Conservation (phyloP, 306 rosid species). For the peach (Prunus persica) region Prunus_persica_NCBIv2 NC_034009.1:37933501-37934000, state of each 20-base stretch:
- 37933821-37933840: constrained; percentile 82
- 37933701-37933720: constrained; percentile 90
- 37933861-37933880: not conserved
- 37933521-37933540: constrained; percentile 69
- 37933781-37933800: constrained; percentile 53
- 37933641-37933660: constrained; percentile 1
- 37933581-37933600: constrained; percentile 20
- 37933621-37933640: not conserved
- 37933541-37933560: constrained; percentile 97
- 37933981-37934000: not conserved
- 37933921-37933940: not conserved
- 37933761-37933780: constrained; percentile 55
- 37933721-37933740: constrained; percentile 59
- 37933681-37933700: constrained; percentile 89
- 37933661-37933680: not conserved
- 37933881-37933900: not conserved
- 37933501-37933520: constrained; percentile 50
- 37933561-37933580: constrained; percentile 66
- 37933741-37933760: constrained; percentile 60
- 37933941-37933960: not conserved
- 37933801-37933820: constrained; percentile 68
- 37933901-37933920: not conserved
- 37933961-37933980: not conserved
- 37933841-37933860: constrained; percentile 39
- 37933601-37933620: constrained; percentile 6